Evolutionary conservation across 768 basidiomycete genomes (phyloP).

Genomic region (Xerocomellus amylosporus): DNA sequence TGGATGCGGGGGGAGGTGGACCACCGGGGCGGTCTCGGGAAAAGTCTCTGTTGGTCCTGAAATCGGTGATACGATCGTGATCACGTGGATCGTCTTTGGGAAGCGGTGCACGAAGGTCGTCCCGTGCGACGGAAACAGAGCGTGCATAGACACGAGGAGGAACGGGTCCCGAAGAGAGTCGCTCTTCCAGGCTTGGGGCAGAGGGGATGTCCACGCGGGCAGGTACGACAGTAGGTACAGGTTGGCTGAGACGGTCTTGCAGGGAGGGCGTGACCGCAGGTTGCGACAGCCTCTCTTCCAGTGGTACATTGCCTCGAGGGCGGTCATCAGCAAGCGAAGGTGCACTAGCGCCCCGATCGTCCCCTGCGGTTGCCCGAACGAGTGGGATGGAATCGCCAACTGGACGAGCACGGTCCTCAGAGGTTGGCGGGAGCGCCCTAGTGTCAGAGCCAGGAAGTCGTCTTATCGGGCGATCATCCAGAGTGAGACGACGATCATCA

Average conservation of each 20-base stretch:
- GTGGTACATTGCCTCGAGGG: conserved; percentile 25
- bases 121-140: too few relatives aligned
- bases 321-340: conserved; percentile 25
- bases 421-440: conserved; percentile 9
- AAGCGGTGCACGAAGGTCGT: conserved; percentile 24
- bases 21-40: conserved; percentile 35
- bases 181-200: conserved; percentile 41
- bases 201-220: conserved; percentile 24
- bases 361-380: conserved; percentile 17
- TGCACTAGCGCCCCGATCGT: conserved; percentile 29
- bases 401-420: conserved; percentile 24
- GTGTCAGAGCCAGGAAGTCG: conserved; percentile 23
- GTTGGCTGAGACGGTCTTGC: conserved; percentile 40
- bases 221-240: conserved; percentile 13
- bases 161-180: conserved; percentile 35
- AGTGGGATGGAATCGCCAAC: conserved; percentile 18
- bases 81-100: conserved; percentile 32
- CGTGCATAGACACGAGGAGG: too few relatives aligned
- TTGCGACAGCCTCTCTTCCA: conserved; percentile 42
- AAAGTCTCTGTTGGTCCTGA: conserved; percentile 31
- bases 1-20: conserved; percentile 9
- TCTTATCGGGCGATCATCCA: conserved; percentile 35
- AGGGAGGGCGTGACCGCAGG: conserved; percentile 32
- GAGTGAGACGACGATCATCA: conserved; percentile 25
- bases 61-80: conserved; percentile 22